These are phyloP conservation scores for Teratosphaeria epicoccoides DNA, from an alignment of 2,329 filamentous ascomycete species.

Conservation along the genomic window DNA sequence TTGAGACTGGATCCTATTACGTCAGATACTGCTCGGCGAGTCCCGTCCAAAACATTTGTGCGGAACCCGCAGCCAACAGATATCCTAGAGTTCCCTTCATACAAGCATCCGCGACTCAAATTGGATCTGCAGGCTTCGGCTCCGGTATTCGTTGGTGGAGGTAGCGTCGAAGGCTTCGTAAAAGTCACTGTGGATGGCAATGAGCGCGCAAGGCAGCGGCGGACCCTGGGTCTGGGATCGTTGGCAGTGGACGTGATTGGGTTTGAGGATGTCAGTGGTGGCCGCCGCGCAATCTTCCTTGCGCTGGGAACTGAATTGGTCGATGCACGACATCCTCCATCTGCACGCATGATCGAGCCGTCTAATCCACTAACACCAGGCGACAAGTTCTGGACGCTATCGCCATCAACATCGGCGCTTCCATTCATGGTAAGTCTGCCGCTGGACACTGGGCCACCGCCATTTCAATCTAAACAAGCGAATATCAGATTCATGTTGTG, in stretches of 20 bases:
- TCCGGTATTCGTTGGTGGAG: constrained; percentile 45
- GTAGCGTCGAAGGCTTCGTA: constrained; percentile 42
- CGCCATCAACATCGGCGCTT: constrained; percentile 36
- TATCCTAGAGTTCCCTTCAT: constrained; percentile 39
- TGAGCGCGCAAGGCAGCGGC: constrained; percentile 33
- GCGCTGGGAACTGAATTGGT: constrained; percentile 43
- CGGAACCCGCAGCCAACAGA: constrained; percentile 37
- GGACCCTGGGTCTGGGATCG: constrained; percentile 37
- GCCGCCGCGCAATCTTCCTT: constrained; percentile 39
- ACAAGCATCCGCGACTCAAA: constrained; percentile 39
- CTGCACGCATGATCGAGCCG: constrained; percentile 39
- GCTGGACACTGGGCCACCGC: constrained; percentile 44
- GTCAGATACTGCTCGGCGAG: constrained; percentile 32
- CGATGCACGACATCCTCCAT: constrained; percentile 40
- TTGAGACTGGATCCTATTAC: constrained; percentile 32
- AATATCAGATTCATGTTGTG: constrained; percentile 42
- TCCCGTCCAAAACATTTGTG: constrained; percentile 40
- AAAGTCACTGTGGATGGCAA: constrained; percentile 39
- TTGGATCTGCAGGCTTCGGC: constrained; percentile 41
- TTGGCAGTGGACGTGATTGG: constrained; percentile 44
- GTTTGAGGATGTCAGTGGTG: constrained; percentile 38
- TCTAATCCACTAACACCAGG: constrained; percentile 26
- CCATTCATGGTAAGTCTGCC: constrained; percentile 45
- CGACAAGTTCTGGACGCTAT: constrained; percentile 40
- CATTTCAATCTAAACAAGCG: constrained; percentile 43